Percentiles rank a stretch among this genome's conserved stretches.
Evolutionary conservation across 768 basidiomycete species (phyloP).

Genomic region (Kwoniella mangroviensis): DNA sequence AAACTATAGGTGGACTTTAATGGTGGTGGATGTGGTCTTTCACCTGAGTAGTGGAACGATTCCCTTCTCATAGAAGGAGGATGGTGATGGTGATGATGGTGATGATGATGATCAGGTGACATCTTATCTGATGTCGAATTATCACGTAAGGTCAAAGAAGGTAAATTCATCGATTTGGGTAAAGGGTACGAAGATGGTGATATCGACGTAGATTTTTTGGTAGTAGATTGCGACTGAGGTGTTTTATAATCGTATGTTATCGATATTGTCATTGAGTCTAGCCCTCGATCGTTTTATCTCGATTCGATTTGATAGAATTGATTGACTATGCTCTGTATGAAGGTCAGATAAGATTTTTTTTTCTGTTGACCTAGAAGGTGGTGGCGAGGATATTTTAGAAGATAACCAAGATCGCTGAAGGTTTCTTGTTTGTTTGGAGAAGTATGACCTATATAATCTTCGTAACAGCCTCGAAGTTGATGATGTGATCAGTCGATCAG

Average conservation of each 20-base stretch:
- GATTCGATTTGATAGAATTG: neutral
- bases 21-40: slow-evolving; percentile 25
- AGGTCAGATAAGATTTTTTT: no score
- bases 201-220: slow-evolving; percentile 1
- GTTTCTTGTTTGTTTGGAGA: no score
- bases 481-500: neutral
- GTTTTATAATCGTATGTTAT: slow-evolving; percentile 14
- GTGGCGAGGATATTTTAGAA: neutral
- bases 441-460: no score
- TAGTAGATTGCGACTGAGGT: neutral
- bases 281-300: neutral
- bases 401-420: neutral
- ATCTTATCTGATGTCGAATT: slow-evolving; percentile 15
- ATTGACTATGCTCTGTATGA: no score
- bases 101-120: neutral
- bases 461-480: neutral
- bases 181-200: slow-evolving; percentile 21
- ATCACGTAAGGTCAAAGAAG: slow-evolving; percentile 13
- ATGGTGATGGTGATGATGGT: slow-evolving; percentile 1
- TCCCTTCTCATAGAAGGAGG: slow-evolving; percentile 16
- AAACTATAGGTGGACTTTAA: slow-evolving; percentile 20
- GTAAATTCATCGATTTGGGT: slow-evolving; percentile 28
- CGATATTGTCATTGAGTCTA: slow-evolving; percentile 14
- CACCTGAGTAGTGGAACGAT: slow-evolving; percentile 24
- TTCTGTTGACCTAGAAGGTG: no score